These are phyloP conservation scores for Rhytidiadelphus loreus DNA, from an alignment of 225 moss, liverwort and hornwort species.

Conservation along the genomic window DNA sequence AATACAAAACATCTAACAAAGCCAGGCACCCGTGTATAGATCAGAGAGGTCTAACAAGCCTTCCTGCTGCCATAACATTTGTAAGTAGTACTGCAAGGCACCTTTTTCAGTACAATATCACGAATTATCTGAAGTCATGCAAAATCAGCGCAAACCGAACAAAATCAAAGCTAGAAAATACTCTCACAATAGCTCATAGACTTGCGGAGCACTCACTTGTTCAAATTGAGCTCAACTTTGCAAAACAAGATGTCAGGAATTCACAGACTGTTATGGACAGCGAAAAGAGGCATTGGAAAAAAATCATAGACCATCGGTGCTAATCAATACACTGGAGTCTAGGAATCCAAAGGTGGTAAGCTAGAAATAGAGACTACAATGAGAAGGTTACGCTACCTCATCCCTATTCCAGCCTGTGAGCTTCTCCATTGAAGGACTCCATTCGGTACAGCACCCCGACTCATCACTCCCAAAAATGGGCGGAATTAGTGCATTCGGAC, in stretches of 20 bases:
- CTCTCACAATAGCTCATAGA: not conserved
- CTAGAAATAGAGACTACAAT: not conserved
- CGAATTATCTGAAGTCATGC: not conserved
- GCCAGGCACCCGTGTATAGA: not conserved
- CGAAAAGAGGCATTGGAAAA: not conserved
- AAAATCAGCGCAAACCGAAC: not conserved
- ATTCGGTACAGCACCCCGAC: constrained; percentile 31
- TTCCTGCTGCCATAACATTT: not conserved
- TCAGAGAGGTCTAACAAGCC: not conserved
- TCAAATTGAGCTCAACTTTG: not conserved
- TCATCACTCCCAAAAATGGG: constrained; percentile 45
- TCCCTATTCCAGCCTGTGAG: constrained; percentile 38
- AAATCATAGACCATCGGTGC: not conserved
- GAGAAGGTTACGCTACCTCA: constrained; percentile 12
- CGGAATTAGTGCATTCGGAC: constrained; percentile 36
- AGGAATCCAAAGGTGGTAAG: not conserved
- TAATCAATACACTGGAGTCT: not conserved
- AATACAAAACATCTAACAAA: not conserved
- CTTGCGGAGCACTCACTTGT: not conserved
- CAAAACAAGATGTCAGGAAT: not conserved
- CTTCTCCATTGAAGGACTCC: constrained; percentile 47
- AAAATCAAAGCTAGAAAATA: not conserved
- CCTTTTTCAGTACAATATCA: not conserved
- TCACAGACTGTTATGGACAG: not conserved
- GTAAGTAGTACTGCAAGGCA: not conserved